phyloP scores from a whole-genome alignment of 805 yeast genomes.

The Yamadazyma takamatsuzukensis region DNA sequence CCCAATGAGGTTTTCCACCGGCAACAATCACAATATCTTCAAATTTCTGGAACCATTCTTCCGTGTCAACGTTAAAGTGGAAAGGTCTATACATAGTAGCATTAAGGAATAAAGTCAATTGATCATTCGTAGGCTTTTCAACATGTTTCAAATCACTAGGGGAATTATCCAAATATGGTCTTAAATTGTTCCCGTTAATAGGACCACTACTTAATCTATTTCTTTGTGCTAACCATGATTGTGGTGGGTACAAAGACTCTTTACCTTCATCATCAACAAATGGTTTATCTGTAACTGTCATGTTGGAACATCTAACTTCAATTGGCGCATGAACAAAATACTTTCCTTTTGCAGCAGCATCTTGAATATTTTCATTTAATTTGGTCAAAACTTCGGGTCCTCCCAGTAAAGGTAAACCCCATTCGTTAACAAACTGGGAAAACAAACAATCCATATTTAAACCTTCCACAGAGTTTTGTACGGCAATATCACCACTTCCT shows the following conservation, averaged over 20 bases:
- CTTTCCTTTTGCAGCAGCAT: slow-evolving; percentile 56
- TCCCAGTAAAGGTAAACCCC: slow-evolving; percentile 86
- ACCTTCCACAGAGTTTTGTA: slow-evolving; percentile 79
- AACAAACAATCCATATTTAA: slow-evolving; percentile 94
- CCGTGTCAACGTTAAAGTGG: slow-evolving; percentile 64
- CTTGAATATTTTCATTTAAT: slow-evolving; percentile 57
- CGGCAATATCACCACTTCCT: slow-evolving; percentile 59
- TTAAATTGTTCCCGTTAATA: slow-evolving; percentile 74
- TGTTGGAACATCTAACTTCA: slow-evolving; percentile 90
- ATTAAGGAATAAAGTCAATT: slow-evolving; percentile 80
- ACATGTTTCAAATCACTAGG: slow-evolving; percentile 55
- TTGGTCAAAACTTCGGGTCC: slow-evolving; percentile 70
- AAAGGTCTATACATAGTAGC: slow-evolving; percentile 98
- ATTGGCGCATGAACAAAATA: slow-evolving; percentile 93
- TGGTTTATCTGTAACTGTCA: slow-evolving; percentile 48
- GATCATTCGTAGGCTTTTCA: slow-evolving; percentile 61
- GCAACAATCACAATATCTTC: slow-evolving; percentile 73
- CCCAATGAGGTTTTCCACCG: slow-evolving; percentile 98
- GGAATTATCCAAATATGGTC: slow-evolving; percentile 80
- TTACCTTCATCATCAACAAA: slow-evolving; percentile 34
- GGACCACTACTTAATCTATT: slow-evolving; percentile 65
- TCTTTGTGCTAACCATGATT: slow-evolving; percentile 52
- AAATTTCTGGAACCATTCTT: slow-evolving; percentile 78
- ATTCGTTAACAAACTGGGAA: slow-evolving; percentile 91
- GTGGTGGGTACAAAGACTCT: slow-evolving; percentile 37